Evolutionary conservation across 2,329 filamentous ascomycete species (phyloP), one percentile per base, ranked within the genome.

Genomic region (Emergomyces pasteurianus): DNA sequence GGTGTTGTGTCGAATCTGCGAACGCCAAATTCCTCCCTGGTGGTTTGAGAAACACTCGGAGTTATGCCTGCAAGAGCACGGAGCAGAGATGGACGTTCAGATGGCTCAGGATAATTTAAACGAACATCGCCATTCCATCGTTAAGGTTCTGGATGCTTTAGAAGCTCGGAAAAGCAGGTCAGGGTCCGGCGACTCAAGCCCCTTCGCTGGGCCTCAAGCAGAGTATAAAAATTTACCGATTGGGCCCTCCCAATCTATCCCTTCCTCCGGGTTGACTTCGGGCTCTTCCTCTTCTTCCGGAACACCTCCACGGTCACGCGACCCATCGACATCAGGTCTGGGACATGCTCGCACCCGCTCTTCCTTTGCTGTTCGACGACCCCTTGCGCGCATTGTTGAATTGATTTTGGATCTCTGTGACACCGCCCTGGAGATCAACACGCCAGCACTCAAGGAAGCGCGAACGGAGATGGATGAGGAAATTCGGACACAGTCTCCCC

Each of bases 1-100:
- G 0, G 88, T 97, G 4, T 83, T 99, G 18, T 99, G 94, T 74
- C 90, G 94, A 58, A 97, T 99, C 60, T 99, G 94, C 73, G 94
- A 99, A 72, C 89, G 94, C 59, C 90, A 96, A 64, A 97, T 99
- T 63, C 90, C 90, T 4, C 91, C 92, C 0, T 99, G 94, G 94
- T 99, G 94, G 95, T 99, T 99, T 68, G 94, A 99, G 75, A 99
- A 97, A 74, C 94, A 99, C 72, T 96, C 92, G 1, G 95, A 99
- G 69, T 79, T 97, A 23, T 99, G 94, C 70, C 80, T 96, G 60
- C 92, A 97, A 72, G 94, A 99, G 72, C 94, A 99, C 71, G 87
- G 89, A 58, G 92, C 94, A 0, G 94, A 99, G 72, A 95, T 96
- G 89, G 92, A 97, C 68, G 91, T 99, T 3, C 92, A 99, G 72